Percentiles rank a stretch among this genome's conserved stretches.
These are phyloP conservation scores for Lavandula angustifolia DNA, from an alignment of 257 asterid genomes.

Conservation along the genomic window DNA sequence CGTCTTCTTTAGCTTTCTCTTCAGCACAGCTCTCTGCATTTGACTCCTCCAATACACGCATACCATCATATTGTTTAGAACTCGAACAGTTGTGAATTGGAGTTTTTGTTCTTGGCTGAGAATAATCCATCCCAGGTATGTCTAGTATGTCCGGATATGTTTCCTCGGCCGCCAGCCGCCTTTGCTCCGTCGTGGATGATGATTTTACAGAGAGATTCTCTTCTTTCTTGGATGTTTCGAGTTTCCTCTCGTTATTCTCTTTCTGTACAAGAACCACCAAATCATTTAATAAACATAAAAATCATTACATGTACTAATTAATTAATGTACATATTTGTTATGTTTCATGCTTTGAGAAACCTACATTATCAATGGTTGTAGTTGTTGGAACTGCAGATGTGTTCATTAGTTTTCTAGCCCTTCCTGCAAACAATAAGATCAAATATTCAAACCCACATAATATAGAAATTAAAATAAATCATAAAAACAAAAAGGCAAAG, in stretches of 20 bases:
- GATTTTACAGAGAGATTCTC: conserved; percentile 37
- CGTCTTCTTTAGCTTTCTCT: too few species aligned
- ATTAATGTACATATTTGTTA: background rate
- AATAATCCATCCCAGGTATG: conserved; percentile 81
- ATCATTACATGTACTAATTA: too few species aligned
- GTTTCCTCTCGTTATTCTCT: conserved; percentile 43
- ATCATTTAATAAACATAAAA: background rate
- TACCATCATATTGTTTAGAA: too few species aligned
- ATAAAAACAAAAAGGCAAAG: background rate
- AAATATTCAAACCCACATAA: background rate
- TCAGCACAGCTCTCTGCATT: too few species aligned
- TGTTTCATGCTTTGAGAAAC: conserved; percentile 29
- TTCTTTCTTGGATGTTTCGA: conserved; percentile 31
- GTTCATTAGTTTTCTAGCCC: conserved; percentile 52
- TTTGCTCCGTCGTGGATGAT: conserved; percentile 36
- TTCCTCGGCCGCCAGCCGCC: conserved; percentile 5
- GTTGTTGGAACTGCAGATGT: conserved; percentile 38
- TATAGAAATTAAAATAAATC: background rate
- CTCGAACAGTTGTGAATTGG: conserved; percentile 58
- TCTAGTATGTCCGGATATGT: conserved; percentile 58
- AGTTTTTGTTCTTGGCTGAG: conserved; percentile 72
- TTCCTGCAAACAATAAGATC: conserved; percentile 50
- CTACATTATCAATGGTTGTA: conserved; percentile 50
- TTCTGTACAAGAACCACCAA: conserved; percentile 38
- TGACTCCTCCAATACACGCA: too few species aligned